A percentile compares a stretch with the other conserved stretches of the same genome.
Conservation (phyloP, 768 basidiomycete species). For the Hemileccinum impolitum region DNA sequence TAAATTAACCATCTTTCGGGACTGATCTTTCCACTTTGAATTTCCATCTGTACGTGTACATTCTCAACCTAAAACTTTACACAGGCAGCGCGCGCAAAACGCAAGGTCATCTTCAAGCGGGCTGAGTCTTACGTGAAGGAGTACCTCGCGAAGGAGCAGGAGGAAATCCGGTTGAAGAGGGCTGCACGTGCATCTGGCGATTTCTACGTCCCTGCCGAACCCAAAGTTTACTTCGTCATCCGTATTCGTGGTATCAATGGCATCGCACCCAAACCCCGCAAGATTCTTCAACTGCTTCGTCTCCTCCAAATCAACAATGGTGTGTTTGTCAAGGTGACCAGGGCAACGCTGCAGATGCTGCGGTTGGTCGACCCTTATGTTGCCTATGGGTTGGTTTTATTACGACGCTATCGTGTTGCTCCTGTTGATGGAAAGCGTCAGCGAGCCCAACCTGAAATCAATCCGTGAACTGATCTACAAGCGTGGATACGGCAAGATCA, state of each 20-base stretch:
- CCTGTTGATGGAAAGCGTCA: constrained; percentile 27
- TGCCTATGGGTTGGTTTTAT: constrained; percentile 78
- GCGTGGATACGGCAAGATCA: constrained; percentile 97
- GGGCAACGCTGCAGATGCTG: constrained; percentile 96
- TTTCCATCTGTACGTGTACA: constrained; percentile 2
- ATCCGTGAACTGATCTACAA: constrained; percentile 99
- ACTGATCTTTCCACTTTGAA: constrained; percentile 40
- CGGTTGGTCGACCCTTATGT: constrained; percentile 96
- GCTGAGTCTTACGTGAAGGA: constrained; percentile 98
- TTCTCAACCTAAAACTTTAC: constrained; percentile 7
- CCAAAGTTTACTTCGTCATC: constrained; percentile 97
- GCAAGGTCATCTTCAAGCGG: constrained; percentile 98
- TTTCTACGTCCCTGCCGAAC: constrained; percentile 95
- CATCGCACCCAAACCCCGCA: constrained; percentile 98
- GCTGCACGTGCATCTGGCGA: constrained; percentile 88
- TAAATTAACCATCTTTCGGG: constrained; percentile 88
- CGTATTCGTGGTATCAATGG: constrained; percentile 99
- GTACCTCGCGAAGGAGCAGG: constrained; percentile 88
- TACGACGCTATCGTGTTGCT: background rate
- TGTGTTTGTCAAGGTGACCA: constrained; percentile 96
- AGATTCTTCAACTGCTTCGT: constrained; percentile 97
- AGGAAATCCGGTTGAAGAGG: constrained; percentile 94
- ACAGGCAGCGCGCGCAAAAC: constrained; percentile 86
- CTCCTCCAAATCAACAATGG: constrained; percentile 99
- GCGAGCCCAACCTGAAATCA: constrained; percentile 95